Evolutionary conservation across 306 rosid species (phyloP).

Genomic region (Trichosanthes cucumerina): DNA sequence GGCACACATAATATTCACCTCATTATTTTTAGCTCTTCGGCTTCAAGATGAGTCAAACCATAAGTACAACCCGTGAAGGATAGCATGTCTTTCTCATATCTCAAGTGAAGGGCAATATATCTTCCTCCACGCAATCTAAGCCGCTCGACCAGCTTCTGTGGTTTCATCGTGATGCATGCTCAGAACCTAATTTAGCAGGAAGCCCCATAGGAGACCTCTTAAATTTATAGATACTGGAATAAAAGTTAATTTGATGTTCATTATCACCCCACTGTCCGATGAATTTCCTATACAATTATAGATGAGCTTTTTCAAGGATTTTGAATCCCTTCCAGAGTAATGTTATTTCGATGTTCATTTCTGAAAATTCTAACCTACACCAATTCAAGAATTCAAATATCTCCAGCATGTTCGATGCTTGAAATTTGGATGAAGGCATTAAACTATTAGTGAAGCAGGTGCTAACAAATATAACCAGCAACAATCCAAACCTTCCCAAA

Average conservation of each 20-base stretch:
- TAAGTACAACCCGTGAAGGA: constrained; percentile 85
- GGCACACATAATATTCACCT: constrained; percentile 36
- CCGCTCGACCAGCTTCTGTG: constrained; percentile 96
- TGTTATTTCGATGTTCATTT: neutral
- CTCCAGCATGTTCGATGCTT: neutral
- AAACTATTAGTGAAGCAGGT: neutral
- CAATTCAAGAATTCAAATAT: neutral
- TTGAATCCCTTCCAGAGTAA: neutral
- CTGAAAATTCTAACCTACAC: neutral
- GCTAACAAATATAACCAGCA: neutral
- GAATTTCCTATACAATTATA: neutral
- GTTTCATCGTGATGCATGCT: constrained; percentile 87
- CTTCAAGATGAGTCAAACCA: constrained; percentile 66
- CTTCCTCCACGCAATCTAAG: constrained; percentile 65
- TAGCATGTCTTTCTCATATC: constrained; percentile 94
- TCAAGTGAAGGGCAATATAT: constrained; percentile 89
- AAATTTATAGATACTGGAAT: constrained; percentile 47
- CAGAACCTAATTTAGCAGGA: constrained; percentile 90
- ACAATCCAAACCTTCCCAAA: constrained; percentile 66
- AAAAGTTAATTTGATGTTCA: constrained; percentile 19
- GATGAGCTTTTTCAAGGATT: neutral
- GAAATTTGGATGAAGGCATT: neutral
- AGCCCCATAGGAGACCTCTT: constrained; percentile 88
- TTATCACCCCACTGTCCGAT: neutral
- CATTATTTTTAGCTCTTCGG: constrained; percentile 84